Evolutionary conservation across 2,329 filamentous ascomycete species (phyloP).

Genomic region (Ophiostoma piceae): DNA sequence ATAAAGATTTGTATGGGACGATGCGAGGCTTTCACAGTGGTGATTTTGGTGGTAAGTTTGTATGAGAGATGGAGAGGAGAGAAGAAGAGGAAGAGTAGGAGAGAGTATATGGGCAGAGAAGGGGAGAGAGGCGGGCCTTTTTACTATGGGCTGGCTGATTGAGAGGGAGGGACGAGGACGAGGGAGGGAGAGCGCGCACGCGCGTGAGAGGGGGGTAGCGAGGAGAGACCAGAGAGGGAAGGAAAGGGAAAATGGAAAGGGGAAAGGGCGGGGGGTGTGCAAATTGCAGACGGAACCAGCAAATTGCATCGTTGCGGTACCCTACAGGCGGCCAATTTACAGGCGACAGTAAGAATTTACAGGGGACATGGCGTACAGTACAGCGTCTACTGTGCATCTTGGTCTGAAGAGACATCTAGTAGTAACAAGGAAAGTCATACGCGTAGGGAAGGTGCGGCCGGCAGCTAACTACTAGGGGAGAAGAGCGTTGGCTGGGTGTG

Average conservation of each 20-base stretch:
- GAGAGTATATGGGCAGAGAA: constrained; percentile 55
- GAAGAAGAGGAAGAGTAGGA: constrained; percentile 49
- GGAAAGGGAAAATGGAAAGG: constrained; percentile 1
- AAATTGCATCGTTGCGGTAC: neutral
- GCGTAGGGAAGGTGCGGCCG: neutral
- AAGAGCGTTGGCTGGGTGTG: constrained; percentile 15
- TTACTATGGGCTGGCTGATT: constrained; percentile 61
- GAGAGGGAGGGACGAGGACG: constrained; percentile 35
- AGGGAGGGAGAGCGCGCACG: constrained; percentile 2
- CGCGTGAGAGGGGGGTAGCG: constrained; percentile 15
- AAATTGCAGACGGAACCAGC: constrained; percentile 22
- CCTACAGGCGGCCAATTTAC: neutral
- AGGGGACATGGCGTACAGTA: neutral
- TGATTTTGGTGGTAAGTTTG: constrained; percentile 51
- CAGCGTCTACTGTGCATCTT: neutral
- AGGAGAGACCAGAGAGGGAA: constrained; percentile 12
- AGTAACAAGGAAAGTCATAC: neutral
- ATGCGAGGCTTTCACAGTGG: constrained; percentile 27
- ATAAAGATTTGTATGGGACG: constrained; percentile 46
- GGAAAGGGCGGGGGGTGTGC: constrained; percentile 22
- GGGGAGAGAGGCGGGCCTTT: constrained; percentile 51
- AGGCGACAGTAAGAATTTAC: neutral
- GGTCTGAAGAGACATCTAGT: neutral
- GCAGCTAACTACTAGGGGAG: neutral
- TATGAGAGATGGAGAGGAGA: constrained; percentile 49